Base-by-base conservation (phyloP, 2,329 filamentous ascomycete species). In the Lasiodiplodia citricola region DNA sequence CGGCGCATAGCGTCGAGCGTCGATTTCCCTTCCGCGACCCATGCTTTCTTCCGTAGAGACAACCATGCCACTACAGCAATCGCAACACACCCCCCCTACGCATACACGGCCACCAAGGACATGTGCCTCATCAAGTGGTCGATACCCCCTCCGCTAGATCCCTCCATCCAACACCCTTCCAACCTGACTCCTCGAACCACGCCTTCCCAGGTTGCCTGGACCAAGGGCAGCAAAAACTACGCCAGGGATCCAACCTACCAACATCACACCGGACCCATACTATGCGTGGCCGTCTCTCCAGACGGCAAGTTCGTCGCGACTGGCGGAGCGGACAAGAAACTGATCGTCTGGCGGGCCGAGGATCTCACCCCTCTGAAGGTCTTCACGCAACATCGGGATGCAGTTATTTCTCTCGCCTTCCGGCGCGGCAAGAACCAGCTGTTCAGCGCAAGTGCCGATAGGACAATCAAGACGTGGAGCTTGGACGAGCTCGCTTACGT, bases 401-500 rank as follows among this genome's bases (percentile, higher is more conserved):
- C 93, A 18, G 89, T 99, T 63, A 95, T 92, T 7, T 91, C 91
- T 0, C 84, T 99, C 21, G 91, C 91, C 0, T 99, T 99, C 78
- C 90, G 94, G 47, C 87, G 92, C 71, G 92, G 92, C 62, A 94
- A 87, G 44, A 97, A 97, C 76, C 94, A 97, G 80, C 83, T 99
- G 23, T 99, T 96, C 82, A 96, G 93, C 3, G 91, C 92, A 69
- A 96, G 93, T 66, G 92, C 91, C 75, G 96, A 99, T 80, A 89
- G 96, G 52, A 97, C 95, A 2, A 91, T 99, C 77, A 98, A 98
- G 80, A 91, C 96, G 38, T 99, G 95, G 93, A 95, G 91, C 73
- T 84, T 97, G 54, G 92, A 97, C 74, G 94, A 96, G 78, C 86
- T 97, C 70, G 93, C 95, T 56, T 99, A 98, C 76, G 88, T 97